Conservation (phyloP, 148 eudicot species). For the Silene latifolia region DNA sequence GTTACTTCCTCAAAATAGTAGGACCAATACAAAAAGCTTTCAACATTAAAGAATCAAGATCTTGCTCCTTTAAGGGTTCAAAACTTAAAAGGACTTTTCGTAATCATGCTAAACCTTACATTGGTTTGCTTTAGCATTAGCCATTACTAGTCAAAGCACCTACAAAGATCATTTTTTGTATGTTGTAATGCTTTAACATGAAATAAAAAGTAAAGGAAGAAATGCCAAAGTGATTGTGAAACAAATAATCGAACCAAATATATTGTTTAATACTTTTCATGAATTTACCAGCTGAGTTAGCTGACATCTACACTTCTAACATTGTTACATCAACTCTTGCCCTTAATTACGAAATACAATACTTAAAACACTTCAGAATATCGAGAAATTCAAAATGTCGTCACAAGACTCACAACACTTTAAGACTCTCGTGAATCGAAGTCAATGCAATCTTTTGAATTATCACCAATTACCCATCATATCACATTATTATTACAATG, state of each 20-base stretch:
- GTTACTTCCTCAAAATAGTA: slow-evolving; percentile 12
- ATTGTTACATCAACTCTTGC: no score
- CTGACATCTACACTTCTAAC: not conserved
- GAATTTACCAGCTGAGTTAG: not conserved
- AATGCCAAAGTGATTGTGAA: not conserved
- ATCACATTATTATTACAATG: not conserved
- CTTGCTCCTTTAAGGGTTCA: slow-evolving; percentile 7
- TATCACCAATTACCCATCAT: not conserved
- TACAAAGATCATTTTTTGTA: slow-evolving; percentile 15
- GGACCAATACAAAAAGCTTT: slow-evolving; percentile 3
- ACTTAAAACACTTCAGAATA: not conserved
- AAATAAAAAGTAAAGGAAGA: not conserved
- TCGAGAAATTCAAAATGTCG: not conserved
- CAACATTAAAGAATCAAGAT: slow-evolving; percentile 11
- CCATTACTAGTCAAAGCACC: slow-evolving; percentile 3
- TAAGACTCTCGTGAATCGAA: no score
- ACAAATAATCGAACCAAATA: not conserved
- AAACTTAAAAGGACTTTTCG: slow-evolving; percentile 8
- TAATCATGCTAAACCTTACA: slow-evolving; percentile 10
- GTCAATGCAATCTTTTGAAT: no score
- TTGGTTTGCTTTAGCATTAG: not conserved
- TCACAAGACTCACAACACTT: no score
- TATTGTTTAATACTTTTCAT: not conserved
- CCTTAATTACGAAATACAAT: no score
- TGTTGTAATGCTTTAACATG: no score